Percentiles rank a stretch among this genome's conserved stretches.
Conservation (phyloP, 306 rosid genomes). For the Arachis stenosperma region DNA sequence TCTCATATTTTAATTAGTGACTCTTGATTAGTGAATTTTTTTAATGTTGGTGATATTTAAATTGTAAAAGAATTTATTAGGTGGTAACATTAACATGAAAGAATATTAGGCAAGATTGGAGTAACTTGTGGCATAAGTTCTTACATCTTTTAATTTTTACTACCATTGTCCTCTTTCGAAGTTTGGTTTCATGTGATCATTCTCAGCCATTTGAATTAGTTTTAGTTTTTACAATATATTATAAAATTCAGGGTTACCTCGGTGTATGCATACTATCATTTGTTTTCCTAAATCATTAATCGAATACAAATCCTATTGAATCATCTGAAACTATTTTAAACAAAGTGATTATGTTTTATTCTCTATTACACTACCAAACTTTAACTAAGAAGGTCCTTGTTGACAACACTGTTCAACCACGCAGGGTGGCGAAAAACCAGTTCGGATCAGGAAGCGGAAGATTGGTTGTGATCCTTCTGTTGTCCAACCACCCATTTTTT, state of each 20-base stretch:
- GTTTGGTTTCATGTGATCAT: background rate
- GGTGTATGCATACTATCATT: slow-evolving; percentile 15
- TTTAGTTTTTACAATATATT: background rate
- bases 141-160: slow-evolving; percentile 32
- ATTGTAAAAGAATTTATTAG: too few species aligned
- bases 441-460: too few species aligned
- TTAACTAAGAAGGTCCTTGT: too few species aligned
- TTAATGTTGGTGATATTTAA: too few species aligned
- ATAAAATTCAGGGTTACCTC: slow-evolving; percentile 34
- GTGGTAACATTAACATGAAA: slow-evolving; percentile 3
- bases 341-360: too few species aligned
- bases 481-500: too few species aligned
- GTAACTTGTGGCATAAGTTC: slow-evolving; percentile 6
- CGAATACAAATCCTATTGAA: slow-evolving; percentile 6
- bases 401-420: too few species aligned
- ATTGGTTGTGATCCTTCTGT: too few species aligned
- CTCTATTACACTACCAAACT: too few species aligned
- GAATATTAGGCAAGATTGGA: background rate
- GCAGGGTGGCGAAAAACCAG: too few species aligned
- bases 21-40: too few species aligned
- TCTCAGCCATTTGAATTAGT: slow-evolving; percentile 14
- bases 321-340: background rate
- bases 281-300: slow-evolving; percentile 14
- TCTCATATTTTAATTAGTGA: too few species aligned
- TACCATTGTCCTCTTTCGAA: slow-evolving; percentile 8